Conservation (phyloP, 2,329 filamentous ascomycete genomes). For the Diaporthe vaccinii region DNA sequence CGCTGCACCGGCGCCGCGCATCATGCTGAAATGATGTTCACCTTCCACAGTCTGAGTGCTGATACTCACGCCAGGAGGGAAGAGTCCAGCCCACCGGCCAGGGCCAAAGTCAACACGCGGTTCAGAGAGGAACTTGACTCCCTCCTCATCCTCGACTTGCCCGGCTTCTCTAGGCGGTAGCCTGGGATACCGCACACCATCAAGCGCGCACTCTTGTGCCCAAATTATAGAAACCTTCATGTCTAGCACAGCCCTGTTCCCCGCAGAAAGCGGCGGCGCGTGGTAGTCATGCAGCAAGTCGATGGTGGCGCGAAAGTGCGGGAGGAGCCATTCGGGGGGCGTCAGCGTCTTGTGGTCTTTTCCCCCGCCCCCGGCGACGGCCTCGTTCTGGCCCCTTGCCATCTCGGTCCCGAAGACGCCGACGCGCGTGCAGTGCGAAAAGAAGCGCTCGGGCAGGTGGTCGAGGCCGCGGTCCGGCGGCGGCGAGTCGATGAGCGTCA, state of each 20-base stretch:
- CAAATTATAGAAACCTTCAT: conserved; percentile 2
- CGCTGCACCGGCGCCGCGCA: conserved; percentile 1
- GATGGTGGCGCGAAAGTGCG: conserved; percentile 19
- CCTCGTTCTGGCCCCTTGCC: conserved; percentile 1
- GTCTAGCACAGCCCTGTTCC: background rate
- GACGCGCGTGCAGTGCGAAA: background rate
- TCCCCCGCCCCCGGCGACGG: background rate
- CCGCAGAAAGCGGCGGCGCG: background rate
- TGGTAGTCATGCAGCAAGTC: conserved; percentile 13
- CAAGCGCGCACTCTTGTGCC: background rate
- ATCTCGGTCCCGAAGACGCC: conserved; percentile 6
- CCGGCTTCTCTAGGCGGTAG: background rate
- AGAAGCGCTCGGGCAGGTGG: conserved; percentile 16
- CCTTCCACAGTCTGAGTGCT: background rate
- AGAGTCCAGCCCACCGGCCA: conserved; percentile 3
- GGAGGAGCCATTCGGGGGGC: conserved; percentile 14
- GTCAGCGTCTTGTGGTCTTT: background rate
- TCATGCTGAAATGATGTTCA: conserved; percentile 18
- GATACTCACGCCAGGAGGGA: background rate
- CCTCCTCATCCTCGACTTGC: conserved; percentile 12
- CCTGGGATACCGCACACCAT: conserved; percentile 8
- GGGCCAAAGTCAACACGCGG: conserved; percentile 13
- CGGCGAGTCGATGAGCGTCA: conserved; percentile 44
- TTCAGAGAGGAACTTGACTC: conserved; percentile 4
- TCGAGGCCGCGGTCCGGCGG: conserved; percentile 11